Evolutionary conservation across 345 rosid genomes (phyloP).

Genomic region (Populus ilicifolia): DNA sequence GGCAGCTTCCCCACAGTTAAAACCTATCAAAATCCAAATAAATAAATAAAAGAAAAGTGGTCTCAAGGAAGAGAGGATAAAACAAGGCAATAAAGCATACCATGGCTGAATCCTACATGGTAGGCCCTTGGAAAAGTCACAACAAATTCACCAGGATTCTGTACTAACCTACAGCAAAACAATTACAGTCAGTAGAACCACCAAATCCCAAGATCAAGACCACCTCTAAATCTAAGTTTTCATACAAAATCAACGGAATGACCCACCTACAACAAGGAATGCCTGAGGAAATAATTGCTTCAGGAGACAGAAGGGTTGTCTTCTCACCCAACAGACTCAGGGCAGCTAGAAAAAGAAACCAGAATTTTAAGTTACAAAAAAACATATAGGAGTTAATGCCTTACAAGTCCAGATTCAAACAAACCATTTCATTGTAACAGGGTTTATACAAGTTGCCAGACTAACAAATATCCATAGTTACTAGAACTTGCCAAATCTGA

Average conservation of each 20-base stretch:
- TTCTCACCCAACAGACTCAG: conserved; percentile 88
- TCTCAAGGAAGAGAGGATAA: background rate
- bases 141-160: conserved; percentile 97
- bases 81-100: conserved; percentile 39
- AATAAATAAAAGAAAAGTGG: background rate
- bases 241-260: background rate
- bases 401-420: conserved; percentile 3
- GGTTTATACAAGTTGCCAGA: background rate
- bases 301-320: conserved; percentile 95
- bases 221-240: background rate
- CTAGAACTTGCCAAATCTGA: background rate
- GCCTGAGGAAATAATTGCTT: conserved; percentile 68
- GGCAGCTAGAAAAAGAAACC: conserved; percentile 59
- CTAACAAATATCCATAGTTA: background rate
- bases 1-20: conserved; percentile 99
- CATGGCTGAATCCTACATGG: conserved; percentile 99
- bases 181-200: conserved; percentile 8
- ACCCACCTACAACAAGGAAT: conserved; percentile 97
- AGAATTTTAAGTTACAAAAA: conserved; percentile 13
- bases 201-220: conserved; percentile 11
- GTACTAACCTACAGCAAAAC: conserved; percentile 68
- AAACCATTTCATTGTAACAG: background rate
- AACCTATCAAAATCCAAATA: conserved; percentile 42
- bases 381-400: background rate
- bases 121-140: conserved; percentile 99